Percentiles rank a stretch among this genome's conserved stretches.
Conservation (phyloP, 371 early-diverging fungal species). For the Choanephora cucurbitarum region DNA sequence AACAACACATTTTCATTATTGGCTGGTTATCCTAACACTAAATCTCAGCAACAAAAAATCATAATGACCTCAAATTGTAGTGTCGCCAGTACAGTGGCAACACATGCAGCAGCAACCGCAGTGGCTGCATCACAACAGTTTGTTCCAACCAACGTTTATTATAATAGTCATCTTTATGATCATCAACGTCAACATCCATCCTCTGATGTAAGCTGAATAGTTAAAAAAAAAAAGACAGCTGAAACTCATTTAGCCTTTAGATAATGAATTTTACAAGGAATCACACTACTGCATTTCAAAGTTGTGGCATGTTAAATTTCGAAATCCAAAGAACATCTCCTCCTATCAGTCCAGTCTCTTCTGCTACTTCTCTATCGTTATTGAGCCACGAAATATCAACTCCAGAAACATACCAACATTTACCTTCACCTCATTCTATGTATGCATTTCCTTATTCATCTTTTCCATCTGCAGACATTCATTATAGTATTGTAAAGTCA, state of each 20-base stretch:
- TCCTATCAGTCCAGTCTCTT: not conserved
- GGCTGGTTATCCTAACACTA: not conserved
- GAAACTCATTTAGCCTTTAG: not conserved
- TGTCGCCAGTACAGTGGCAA: not conserved
- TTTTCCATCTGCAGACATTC: not conserved
- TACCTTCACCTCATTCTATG: not conserved
- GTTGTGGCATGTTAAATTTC: not conserved
- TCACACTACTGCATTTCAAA: not conserved
- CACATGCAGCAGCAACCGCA: slow-evolving; percentile 7
- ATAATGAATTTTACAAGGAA: not conserved
- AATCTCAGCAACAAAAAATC: not conserved
- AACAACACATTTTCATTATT: not conserved
- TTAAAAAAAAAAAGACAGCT: no score
- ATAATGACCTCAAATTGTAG: not conserved
- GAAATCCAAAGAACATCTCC: not conserved
- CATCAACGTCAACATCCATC: not conserved
- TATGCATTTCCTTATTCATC: not conserved
- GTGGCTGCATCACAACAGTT: not conserved
- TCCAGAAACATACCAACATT: not conserved
- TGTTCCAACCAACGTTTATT: not conserved
- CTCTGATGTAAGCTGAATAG: not conserved
- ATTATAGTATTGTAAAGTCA: not conserved
- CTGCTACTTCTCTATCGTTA: not conserved
- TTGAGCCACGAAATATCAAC: not conserved
- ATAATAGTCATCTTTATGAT: not conserved